Percentiles rank a stretch among this genome's conserved stretches.
These are phyloP conservation scores for Chalciporus chontae DNA, from an alignment of 768 basidiomycete species.

Conservation along the genomic window DNA sequence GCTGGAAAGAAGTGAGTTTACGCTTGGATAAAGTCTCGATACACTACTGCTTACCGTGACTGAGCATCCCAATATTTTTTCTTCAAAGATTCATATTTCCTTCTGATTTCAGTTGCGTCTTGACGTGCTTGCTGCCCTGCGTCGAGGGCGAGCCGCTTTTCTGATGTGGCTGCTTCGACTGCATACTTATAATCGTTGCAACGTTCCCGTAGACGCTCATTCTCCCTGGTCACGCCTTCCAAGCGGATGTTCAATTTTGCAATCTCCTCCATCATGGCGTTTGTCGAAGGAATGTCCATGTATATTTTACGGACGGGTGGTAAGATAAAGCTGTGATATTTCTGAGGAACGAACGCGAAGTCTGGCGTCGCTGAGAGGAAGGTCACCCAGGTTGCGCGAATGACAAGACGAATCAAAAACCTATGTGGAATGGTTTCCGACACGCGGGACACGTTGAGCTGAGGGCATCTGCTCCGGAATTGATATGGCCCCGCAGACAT, in stretches of 20 bases:
- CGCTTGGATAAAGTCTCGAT: background rate
- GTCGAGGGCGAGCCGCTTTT: conserved; percentile 26
- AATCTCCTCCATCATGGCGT: conserved; percentile 30
- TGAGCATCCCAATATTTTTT: conserved; percentile 19
- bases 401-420: conserved; percentile 34
- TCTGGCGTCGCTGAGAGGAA: conserved; percentile 44
- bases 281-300: conserved; percentile 39
- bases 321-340: conserved; percentile 54
- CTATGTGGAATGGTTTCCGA: conserved; percentile 49
- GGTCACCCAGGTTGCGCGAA: background rate
- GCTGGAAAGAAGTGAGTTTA: background rate
- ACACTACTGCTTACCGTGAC: conserved; percentile 11
- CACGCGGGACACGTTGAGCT: conserved; percentile 59
- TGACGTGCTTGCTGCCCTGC: conserved; percentile 35
- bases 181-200: conserved; percentile 40
- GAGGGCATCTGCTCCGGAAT: conserved; percentile 28
- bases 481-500: conserved; percentile 44
- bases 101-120: conserved; percentile 38
- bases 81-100: conserved; percentile 31
- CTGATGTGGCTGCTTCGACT: conserved; percentile 30
- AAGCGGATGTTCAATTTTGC: conserved; percentile 38
- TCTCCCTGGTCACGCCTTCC: conserved; percentile 36
- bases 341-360: conserved; percentile 47
- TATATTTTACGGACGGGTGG: conserved; percentile 57
- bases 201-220: conserved; percentile 40